Evolutionary conservation across 2,329 filamentous ascomycete species (phyloP), one percentile per base, ranked within the genome.

Genomic region (Sclerotinia glacialis): DNA sequence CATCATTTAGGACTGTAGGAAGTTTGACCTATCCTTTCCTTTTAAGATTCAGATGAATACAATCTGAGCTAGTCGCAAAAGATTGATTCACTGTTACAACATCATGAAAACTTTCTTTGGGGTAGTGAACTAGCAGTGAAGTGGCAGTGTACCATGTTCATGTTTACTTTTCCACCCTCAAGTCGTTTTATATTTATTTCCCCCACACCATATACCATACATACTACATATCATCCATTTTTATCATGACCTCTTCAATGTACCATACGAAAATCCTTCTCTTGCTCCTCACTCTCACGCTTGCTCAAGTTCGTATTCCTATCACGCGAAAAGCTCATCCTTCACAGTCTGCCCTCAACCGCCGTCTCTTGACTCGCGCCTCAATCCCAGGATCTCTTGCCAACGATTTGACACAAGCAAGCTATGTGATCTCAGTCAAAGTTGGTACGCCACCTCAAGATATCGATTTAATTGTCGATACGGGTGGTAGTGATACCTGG

Each of bases 401-500:
- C 3, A 87, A 87, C 75, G 85, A 86, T 71, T 72, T 85, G 69
- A 84, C 83, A 0, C 83, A 80, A 54, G 83, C 82, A 56, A 83
- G 81, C 23, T 75, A 75, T 63, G 65, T 71, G 23, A 81, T 82
- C 47, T 78, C 83, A 47, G 80, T 88, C 54, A 76, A 78, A 28
- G 76, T 89, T 56, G 86, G 86, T 66, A 86, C 84, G 0, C 86
- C 86, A 0, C 77, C 80, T 0, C 86, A 89, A 74, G 75, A 76
- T 5, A 75, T 87, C 50, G 80, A 77, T 63, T 78, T 89, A 71
- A 78, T 83, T 52, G 78, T 88, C 68, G 86, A 88, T 74, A 88
- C 86, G 12, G 86, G 86, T 21, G 86, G 83, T 73, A 86, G 83
- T 71, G 86, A 88, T 72, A 82, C 85, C 2, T 89, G 86, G 85